Percentiles rank a stretch among this genome's conserved stretches.
These are phyloP conservation scores for Schwanniomyces sp. DNA, from an alignment of 805 yeast species.

Conservation along the genomic window DNA sequence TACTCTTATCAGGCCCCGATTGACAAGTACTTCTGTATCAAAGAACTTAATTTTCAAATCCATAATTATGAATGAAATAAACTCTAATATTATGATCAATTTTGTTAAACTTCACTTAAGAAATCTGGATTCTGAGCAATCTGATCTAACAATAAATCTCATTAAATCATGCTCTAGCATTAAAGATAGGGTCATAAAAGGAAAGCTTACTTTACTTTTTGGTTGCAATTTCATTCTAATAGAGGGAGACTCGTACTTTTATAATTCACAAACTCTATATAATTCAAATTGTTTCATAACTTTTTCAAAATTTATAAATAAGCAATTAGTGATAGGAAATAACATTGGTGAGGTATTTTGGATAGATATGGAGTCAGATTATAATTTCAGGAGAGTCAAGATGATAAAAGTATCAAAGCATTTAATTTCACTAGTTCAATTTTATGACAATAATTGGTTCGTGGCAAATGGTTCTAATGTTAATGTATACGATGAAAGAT, in stretches of 20 bases:
- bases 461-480: not conserved
- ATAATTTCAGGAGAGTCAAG: not conserved
- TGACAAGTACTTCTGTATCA: not conserved
- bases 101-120: constrained; percentile 1
- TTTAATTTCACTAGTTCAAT: not conserved
- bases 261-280: not conserved
- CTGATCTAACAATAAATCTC: not conserved
- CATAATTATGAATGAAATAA: not conserved
- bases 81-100: not conserved
- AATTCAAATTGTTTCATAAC: constrained; percentile 1
- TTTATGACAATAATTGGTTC: not conserved
- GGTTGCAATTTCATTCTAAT: not conserved
- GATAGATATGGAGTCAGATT: not conserved
- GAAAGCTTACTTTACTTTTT: not conserved
- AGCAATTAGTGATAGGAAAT: constrained; percentile 4
- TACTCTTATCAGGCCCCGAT: not conserved
- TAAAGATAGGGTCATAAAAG: not conserved
- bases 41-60: not conserved
- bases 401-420: not conserved
- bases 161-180: not conserved
- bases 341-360: constrained; percentile 4
- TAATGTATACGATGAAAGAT: not conserved
- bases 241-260: not conserved
- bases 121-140: not conserved
- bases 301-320: not conserved